Percentiles rank a stretch among this genome's conserved stretches.
phyloP scores from a whole-genome alignment of 768 basidiomycete genomes.

The Postia placenta region DNA sequence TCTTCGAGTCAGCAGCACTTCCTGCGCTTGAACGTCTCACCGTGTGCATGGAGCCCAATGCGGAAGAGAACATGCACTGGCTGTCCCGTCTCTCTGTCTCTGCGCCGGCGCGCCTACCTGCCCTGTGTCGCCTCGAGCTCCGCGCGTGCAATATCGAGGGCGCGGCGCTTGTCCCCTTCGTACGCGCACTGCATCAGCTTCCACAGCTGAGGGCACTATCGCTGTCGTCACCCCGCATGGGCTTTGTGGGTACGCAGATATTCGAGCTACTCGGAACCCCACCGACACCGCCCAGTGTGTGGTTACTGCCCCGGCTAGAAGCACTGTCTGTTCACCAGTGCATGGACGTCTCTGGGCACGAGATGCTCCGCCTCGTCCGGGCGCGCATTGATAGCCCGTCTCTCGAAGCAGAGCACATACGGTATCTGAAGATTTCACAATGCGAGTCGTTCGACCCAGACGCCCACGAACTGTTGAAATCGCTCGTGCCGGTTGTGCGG shows the following conservation, averaged over 20 bases:
- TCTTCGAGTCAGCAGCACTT: conserved; percentile 23
- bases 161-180: conserved; percentile 23
- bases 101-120: conserved; percentile 14
- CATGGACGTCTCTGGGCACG: conserved; percentile 24
- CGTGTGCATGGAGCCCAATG: conserved; percentile 20
- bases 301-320: conserved; percentile 24
- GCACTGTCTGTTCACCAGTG: conserved; percentile 24
- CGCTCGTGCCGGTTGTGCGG: conserved; percentile 19
- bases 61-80: conserved; percentile 26
- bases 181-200: conserved; percentile 23
- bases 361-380: conserved; percentile 20
- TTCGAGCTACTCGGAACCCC: conserved; percentile 23
- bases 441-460: conserved; percentile 21
- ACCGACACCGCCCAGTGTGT: conserved; percentile 14
- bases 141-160: conserved; percentile 25
- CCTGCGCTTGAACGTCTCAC: conserved; percentile 19
- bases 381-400: conserved; percentile 16
- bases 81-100: conserved; percentile 18
- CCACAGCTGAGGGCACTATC: conserved; percentile 24
- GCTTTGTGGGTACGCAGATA: conserved; percentile 19
- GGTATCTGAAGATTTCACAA: conserved; percentile 20
- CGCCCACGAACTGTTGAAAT: conserved; percentile 17
- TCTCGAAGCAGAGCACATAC: conserved; percentile 16
- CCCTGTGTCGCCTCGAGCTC: conserved; percentile 23
- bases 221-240: conserved; percentile 21